Evolutionary conservation across 2,329 filamentous ascomycete genomes (phyloP).

Genomic region (Delphinella strobiligena): DNA sequence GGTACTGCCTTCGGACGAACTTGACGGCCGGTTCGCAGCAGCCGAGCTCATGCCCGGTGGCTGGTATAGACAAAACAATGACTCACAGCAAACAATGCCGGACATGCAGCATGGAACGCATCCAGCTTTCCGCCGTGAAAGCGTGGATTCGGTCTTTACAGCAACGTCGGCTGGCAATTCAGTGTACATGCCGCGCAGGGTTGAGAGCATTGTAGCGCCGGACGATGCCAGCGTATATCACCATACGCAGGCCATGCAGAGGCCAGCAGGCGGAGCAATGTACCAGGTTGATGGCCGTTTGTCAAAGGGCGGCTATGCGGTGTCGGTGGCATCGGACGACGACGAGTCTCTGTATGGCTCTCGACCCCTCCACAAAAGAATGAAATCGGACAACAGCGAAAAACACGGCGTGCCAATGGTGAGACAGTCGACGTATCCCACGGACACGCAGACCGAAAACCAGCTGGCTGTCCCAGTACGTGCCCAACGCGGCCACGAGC

Average conservation of each 20-base stretch:
- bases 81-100: slow-evolving; percentile 2
- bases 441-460: slow-evolving; percentile 1
- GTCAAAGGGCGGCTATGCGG: slow-evolving; percentile 4
- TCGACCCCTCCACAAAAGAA: slow-evolving; percentile 1
- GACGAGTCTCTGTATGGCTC: slow-evolving; percentile 1
- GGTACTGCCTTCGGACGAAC: slow-evolving; percentile 59
- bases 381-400: slow-evolving; percentile 6
- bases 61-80: slow-evolving; percentile 59
- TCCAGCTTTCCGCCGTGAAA: slow-evolving; percentile 14
- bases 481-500: slow-evolving; percentile 1
- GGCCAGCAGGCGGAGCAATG: slow-evolving; percentile 30
- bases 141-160: slow-evolving; percentile 45
- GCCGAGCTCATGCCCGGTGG: slow-evolving; percentile 56
- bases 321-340: slow-evolving; percentile 10
- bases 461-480: slow-evolving; percentile 7
- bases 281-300: slow-evolving; percentile 23
- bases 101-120: slow-evolving; percentile 1
- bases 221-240: slow-evolving; percentile 66
- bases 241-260: slow-evolving; percentile 45
- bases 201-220: slow-evolving; percentile 62
- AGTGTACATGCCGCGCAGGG: slow-evolving; percentile 53
- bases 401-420: slow-evolving; percentile 8
- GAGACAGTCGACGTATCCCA: slow-evolving; percentile 6
- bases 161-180: slow-evolving; percentile 45
- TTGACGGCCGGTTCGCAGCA: slow-evolving; percentile 70